phyloP scores from a whole-genome alignment of 2,329 filamentous ascomycete species.

The Sclerotinia glacialis region DNA sequence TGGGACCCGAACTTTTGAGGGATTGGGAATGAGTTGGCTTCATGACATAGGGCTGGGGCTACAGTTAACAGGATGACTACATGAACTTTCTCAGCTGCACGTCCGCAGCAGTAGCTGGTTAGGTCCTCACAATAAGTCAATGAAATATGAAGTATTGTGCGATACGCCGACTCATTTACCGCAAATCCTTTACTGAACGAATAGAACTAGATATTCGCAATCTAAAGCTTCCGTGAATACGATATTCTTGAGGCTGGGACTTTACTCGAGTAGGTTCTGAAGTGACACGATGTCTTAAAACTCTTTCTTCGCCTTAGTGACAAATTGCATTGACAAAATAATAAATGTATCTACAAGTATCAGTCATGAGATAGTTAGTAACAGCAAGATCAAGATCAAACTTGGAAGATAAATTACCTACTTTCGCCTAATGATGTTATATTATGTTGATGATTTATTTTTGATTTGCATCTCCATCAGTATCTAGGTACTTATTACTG shows the following conservation, averaged over 20 bases:
- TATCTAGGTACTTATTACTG: background rate
- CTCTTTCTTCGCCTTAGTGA: conserved; percentile 4
- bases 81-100: background rate
- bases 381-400: background rate
- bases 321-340: conserved; percentile 1
- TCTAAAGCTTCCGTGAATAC: background rate
- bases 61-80: conserved; percentile 6
- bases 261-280: conserved; percentile 8
- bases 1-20: background rate
- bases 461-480: background rate
- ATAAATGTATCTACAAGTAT: conserved; percentile 8
- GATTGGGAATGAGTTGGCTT: conserved; percentile 1
- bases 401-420: background rate
- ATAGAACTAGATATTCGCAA: conserved; percentile 9
- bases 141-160: background rate
- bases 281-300: conserved; percentile 19
- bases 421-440: background rate
- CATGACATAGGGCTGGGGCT: conserved; percentile 19
- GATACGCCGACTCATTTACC: background rate
- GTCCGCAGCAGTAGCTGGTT: conserved; percentile 3
- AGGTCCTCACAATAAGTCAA: conserved; percentile 3
- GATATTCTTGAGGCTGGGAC: conserved; percentile 2
- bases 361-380: conserved; percentile 11
- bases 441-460: background rate
- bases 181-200: background rate